These are phyloP conservation scores for Leishmania tarentolae DNA, from an alignment of 208 protist genomes.

Conservation along the genomic window DNA sequence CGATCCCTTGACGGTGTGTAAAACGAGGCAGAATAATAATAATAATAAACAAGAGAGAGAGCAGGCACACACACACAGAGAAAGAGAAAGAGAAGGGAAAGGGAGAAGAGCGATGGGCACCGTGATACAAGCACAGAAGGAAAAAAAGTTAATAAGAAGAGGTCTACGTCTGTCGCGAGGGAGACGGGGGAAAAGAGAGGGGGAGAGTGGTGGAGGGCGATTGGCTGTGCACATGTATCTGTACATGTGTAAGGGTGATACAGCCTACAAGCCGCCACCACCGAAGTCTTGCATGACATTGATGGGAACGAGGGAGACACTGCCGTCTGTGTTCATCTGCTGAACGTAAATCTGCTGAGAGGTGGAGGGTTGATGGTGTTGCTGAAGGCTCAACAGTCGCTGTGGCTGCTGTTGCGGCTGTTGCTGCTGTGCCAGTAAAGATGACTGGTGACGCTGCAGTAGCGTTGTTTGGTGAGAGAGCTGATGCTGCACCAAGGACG, in stretches of 20 bases:
- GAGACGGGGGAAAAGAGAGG: not conserved
- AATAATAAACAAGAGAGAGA: not conserved
- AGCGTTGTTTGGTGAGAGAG: conserved; percentile 8
- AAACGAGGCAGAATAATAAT: conserved; percentile 9
- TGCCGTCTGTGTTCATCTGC: conserved; percentile 35
- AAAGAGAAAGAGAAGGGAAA: not conserved
- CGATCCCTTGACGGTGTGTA: not conserved
- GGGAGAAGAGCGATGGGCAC: not conserved
- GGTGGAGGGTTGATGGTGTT: conserved; percentile 2
- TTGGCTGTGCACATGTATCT: not conserved
- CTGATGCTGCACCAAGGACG: conserved; percentile 9
- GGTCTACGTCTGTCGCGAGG: not conserved
- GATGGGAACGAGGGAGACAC: conserved; percentile 31
- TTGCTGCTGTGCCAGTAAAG: not conserved
- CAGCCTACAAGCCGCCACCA: not conserved
- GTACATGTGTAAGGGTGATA: not conserved
- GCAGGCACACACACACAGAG: not conserved
- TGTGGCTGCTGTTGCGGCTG: conserved; percentile 6
- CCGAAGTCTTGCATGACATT: conserved; percentile 21
- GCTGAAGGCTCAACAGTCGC: conserved; percentile 2
- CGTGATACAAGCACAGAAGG: not conserved
- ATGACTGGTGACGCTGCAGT: conserved; percentile 2
- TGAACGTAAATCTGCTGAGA: conserved; percentile 36
- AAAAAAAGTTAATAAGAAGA: conserved; percentile 3
- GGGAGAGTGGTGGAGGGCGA: not conserved